Conservation (phyloP, 352 stramenopile species). For the Phytophthora cryptogea region DNA sequence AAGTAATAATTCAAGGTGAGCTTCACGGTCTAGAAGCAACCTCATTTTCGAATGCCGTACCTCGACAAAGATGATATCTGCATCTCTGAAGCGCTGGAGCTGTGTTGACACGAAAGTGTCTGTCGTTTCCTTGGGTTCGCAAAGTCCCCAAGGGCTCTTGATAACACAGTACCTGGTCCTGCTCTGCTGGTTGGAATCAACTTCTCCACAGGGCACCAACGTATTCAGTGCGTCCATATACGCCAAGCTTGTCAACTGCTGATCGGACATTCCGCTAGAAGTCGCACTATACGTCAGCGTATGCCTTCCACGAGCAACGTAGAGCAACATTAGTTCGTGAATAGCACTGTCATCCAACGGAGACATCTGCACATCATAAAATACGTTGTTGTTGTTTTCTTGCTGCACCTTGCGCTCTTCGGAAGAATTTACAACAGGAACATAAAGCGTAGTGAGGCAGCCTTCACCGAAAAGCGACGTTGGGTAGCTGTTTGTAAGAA, state of each 20-base stretch:
- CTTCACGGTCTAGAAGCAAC: neutral
- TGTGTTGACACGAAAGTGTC: conserved; percentile 1
- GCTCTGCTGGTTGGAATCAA: neutral
- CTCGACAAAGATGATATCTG: conserved; percentile 34
- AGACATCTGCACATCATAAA: conserved; percentile 21
- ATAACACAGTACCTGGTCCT: conserved; percentile 29
- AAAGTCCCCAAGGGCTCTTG: conserved; percentile 33
- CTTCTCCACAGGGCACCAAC: conserved; percentile 20
- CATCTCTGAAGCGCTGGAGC: conserved; percentile 15
- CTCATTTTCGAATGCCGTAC: conserved; percentile 4
- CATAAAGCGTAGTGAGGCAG: conserved; percentile 38
- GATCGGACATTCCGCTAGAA: neutral
- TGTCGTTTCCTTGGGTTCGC: conserved; percentile 9
- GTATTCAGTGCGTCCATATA: conserved; percentile 37
- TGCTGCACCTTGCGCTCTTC: neutral
- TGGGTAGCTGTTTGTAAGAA: conserved; percentile 37
- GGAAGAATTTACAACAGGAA: conserved; percentile 16
- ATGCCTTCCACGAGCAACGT: conserved; percentile 31
- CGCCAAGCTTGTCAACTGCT: conserved; percentile 34
- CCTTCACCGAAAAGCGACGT: conserved; percentile 31
- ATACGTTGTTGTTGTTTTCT: neutral
- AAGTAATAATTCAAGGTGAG: neutral
- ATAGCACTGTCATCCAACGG: conserved; percentile 28
- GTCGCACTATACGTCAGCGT: neutral
- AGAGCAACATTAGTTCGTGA: conserved; percentile 46